Percentiles rank a stretch among this genome's conserved stretches.
Evolutionary conservation across 331 rosid species (phyloP).

Genomic region (Dryas integrifolia): DNA sequence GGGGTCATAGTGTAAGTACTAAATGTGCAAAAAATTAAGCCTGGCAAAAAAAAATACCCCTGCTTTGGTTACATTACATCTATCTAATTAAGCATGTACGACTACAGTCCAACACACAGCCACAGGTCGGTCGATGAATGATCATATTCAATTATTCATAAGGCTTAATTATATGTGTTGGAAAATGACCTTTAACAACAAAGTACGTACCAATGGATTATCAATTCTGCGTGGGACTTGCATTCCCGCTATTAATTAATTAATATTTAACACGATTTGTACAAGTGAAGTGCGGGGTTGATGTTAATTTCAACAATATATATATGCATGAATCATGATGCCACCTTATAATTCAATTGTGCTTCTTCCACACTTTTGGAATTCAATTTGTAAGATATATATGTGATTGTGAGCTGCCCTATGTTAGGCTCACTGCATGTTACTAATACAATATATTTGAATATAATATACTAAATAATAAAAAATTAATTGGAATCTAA

Average conservation of each 20-base stretch:
- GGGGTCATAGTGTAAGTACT: no score
- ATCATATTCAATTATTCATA: not conserved
- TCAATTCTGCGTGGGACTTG: constrained; percentile 7
- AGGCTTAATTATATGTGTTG: not conserved
- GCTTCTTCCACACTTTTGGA: not conserved
- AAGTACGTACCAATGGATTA: not conserved
- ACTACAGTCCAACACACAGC: not conserved
- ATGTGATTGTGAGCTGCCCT: not conserved
- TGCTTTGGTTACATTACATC: no score
- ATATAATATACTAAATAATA: not conserved
- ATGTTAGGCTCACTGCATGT: not conserved
- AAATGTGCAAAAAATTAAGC: no score
- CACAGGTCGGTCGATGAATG: not conserved
- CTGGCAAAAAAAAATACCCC: no score
- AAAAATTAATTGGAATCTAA: not conserved
- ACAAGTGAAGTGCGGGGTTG: constrained; percentile 6
- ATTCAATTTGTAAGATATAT: constrained; percentile 4
- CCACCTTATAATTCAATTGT: not conserved
- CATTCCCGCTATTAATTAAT: constrained; percentile 1
- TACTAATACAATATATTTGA: no score
- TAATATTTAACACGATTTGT: not conserved
- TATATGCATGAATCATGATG: not conserved
- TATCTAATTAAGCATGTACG: not conserved
- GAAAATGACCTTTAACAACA: constrained; percentile 2
- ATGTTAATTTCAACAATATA: not conserved